These are phyloP conservation scores for Plantago elongata DNA, from an alignment of 257 asterid species.

Conservation along the genomic window DNA sequence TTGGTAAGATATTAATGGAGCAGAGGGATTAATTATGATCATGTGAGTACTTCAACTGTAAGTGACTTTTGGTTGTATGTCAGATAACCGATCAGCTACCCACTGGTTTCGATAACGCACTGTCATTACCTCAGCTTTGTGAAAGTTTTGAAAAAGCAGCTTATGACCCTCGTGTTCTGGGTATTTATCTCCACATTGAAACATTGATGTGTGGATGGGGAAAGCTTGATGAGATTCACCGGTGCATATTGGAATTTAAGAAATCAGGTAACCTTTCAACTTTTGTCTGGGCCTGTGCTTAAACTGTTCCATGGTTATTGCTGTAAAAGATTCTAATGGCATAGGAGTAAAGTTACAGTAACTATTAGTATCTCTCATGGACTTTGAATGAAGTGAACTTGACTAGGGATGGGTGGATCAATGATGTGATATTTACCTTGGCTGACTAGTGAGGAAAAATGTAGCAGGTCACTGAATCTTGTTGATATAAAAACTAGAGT, in stretches of 20 bases:
- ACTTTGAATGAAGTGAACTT: no score
- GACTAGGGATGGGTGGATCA: no score
- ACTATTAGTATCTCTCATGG: no score
- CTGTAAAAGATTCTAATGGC: not conserved
- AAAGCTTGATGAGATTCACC: constrained; percentile 71
- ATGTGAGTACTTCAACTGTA: no score
- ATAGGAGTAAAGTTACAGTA: not conserved
- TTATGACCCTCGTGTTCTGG: constrained; percentile 71
- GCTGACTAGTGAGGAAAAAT: no score
- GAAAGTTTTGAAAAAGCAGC: constrained; percentile 67
- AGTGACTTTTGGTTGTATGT: constrained; percentile 14
- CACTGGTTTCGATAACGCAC: constrained; percentile 55
- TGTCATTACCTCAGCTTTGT: constrained; percentile 69
- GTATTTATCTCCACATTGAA: constrained; percentile 66
- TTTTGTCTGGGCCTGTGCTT: constrained; percentile 2
- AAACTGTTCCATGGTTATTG: not conserved
- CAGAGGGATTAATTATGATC: no score
- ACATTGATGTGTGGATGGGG: constrained; percentile 73
- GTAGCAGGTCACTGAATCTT: no score
- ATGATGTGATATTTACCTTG: no score
- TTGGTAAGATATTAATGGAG: no score
- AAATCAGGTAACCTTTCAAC: constrained; percentile 49
- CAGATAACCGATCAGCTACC: constrained; percentile 79
- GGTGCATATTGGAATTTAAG: constrained; percentile 60
- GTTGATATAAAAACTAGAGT: no score